Evolutionary conservation across 2,329 filamentous ascomycete genomes (phyloP).

Genomic region (Verticillium klebahnii): DNA sequence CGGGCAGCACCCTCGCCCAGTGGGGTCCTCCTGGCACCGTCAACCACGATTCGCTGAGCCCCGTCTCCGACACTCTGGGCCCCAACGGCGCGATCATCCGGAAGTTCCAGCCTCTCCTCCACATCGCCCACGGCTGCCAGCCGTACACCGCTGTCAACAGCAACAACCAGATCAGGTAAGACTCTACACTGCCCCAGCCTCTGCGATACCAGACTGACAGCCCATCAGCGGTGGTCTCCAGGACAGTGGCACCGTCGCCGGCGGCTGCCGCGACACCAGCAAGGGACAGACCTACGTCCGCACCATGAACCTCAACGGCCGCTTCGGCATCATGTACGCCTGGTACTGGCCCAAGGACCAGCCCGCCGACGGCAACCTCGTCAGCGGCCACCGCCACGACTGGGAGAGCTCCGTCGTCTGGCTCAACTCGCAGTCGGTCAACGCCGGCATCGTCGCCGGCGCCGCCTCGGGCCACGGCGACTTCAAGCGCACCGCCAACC

Average conservation of each 20-base stretch:
- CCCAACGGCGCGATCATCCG: conserved; percentile 1
- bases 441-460: conserved; percentile 27
- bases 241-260: conserved; percentile 21
- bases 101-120: conserved; percentile 6
- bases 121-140: conserved; percentile 6
- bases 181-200: too few relatives aligned
- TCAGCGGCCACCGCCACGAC: conserved; percentile 33
- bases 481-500: conserved; percentile 17
- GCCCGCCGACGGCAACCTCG: neutral
- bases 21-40: neutral
- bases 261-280: conserved; percentile 24
- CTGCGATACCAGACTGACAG: neutral
- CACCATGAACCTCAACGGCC: conserved; percentile 1
- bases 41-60: conserved; percentile 1
- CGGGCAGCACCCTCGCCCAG: neutral
- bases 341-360: conserved; percentile 5
- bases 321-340: conserved; percentile 2
- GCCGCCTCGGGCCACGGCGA: conserved; percentile 31
- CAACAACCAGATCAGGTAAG: conserved; percentile 1
- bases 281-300: conserved; percentile 30
- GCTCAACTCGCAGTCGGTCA: conserved; percentile 20
- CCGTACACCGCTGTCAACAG: conserved; percentile 4
- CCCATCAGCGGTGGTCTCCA: conserved; percentile 26
- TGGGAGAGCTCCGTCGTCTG: conserved; percentile 32
- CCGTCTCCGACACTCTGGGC: conserved; percentile 1